These are phyloP conservation scores for Lipomyces kockii DNA, from an alignment of 805 yeast species.

Conservation along the genomic window DNA sequence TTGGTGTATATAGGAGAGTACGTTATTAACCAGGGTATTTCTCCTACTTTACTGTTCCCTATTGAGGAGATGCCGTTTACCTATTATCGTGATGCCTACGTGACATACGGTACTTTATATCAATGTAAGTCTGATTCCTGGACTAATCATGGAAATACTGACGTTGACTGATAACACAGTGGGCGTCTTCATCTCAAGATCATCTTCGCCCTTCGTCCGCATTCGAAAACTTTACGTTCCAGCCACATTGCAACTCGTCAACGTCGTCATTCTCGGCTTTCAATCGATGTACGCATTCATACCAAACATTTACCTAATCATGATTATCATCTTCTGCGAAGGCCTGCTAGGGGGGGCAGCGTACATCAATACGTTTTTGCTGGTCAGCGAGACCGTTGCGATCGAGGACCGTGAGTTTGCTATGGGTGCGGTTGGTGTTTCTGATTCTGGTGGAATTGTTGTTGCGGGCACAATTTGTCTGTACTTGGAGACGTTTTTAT, in stretches of 20 bases:
- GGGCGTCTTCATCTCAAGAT: slow-evolving; percentile 90
- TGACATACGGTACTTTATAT: slow-evolving; percentile 84
- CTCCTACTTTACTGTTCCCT: slow-evolving; percentile 86
- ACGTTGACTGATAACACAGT: slow-evolving; percentile 41
- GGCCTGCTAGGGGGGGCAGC: slow-evolving; percentile 88
- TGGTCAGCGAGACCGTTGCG: slow-evolving; percentile 65
- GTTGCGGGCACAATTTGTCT: slow-evolving; percentile 77
- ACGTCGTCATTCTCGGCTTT: slow-evolving; percentile 59
- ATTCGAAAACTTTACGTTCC: slow-evolving; percentile 63
- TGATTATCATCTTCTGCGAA: slow-evolving; percentile 76
- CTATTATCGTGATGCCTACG: slow-evolving; percentile 82
- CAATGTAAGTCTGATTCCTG: slow-evolving; percentile 51
- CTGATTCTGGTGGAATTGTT: slow-evolving; percentile 84
- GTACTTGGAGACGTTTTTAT: slow-evolving; percentile 73
- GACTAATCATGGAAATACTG: not conserved
- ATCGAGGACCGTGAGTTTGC: slow-evolving; percentile 70
- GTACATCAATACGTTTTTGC: slow-evolving; percentile 85
- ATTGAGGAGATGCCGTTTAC: slow-evolving; percentile 69
- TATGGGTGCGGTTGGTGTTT: slow-evolving; percentile 80
- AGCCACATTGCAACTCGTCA: slow-evolving; percentile 67
- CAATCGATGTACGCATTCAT: slow-evolving; percentile 69
- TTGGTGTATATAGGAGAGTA: slow-evolving; percentile 87
- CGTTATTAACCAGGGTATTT: slow-evolving; percentile 85
- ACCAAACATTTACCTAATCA: slow-evolving; percentile 63
- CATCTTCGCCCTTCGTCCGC: slow-evolving; percentile 72